Conservation (phyloP, 345 rosid genomes). For the Linum tenue region DNA sequence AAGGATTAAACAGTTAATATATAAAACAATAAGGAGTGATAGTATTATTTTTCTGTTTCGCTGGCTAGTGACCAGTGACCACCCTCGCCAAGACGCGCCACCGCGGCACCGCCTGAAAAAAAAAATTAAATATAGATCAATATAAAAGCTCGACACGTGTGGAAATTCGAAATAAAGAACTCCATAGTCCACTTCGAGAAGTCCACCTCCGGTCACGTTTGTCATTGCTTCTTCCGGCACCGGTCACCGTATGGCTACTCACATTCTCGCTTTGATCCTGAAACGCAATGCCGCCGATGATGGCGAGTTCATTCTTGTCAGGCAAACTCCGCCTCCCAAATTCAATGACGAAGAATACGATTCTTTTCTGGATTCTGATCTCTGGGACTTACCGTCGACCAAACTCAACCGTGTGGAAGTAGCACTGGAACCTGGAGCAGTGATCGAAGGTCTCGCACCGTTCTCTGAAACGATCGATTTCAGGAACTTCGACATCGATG, state of each 20-base stretch:
- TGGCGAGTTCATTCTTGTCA: slow-evolving; percentile 41
- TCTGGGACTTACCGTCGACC: slow-evolving; percentile 77
- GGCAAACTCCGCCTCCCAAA: slow-evolving; percentile 52
- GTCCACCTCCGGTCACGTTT: no score
- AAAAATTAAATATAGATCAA: no score
- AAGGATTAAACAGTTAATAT: no score
- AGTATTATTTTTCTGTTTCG: no score
- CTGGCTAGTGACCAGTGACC: no score
- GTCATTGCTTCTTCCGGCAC: no score
- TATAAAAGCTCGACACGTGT: no score
- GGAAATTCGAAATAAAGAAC: no score
- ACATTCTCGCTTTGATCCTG: slow-evolving; percentile 48
- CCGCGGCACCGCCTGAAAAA: no score
- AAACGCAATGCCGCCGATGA: slow-evolving; percentile 23
- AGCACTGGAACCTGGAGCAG: slow-evolving; percentile 15
- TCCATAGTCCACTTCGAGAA: no score
- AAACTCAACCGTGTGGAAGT: slow-evolving; percentile 21
- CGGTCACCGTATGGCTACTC: slow-evolving; percentile 38
- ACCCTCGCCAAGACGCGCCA: no score
- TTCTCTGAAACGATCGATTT: slow-evolving; percentile 29
- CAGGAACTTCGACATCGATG: slow-evolving; percentile 34
- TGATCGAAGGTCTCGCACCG: slow-evolving; percentile 24
- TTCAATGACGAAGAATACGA: slow-evolving; percentile 57
- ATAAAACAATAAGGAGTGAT: no score
- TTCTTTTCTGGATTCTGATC: slow-evolving; percentile 58